A percentile compares a stretch with the other conserved stretches of the same genome.
Evolutionary conservation across 306 rosid species (phyloP).

Genomic region (Carpinus fangiana): DNA sequence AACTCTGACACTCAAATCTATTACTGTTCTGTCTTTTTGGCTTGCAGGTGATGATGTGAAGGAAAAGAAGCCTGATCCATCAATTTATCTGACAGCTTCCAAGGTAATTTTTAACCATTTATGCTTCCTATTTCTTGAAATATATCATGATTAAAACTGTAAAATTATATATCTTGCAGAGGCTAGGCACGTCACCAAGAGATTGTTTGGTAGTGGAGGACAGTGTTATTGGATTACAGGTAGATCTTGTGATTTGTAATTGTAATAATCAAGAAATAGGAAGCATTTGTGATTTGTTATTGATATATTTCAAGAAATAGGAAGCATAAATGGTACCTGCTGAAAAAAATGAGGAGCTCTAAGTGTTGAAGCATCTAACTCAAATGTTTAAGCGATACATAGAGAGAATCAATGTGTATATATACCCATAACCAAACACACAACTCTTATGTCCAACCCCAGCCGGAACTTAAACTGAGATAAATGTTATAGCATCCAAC

Average conservation of each 20-base stretch:
- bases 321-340: neutral
- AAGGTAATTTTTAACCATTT: constrained; percentile 41
- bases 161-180: constrained; percentile 53
- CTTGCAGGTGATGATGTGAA: constrained; percentile 93
- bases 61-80: constrained; percentile 93
- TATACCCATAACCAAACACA: neutral
- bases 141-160: neutral
- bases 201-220: constrained; percentile 89
- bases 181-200: constrained; percentile 55
- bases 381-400: neutral
- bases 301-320: too few species aligned
- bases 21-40: constrained; percentile 5
- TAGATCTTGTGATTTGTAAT: constrained; percentile 26
- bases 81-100: constrained; percentile 79
- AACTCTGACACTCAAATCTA: neutral
- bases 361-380: neutral
- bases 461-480: too few species aligned
- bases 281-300: too few species aligned
- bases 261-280: too few species aligned
- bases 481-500: too few species aligned
- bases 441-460: neutral
- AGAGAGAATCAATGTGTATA: neutral
- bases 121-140: neutral
- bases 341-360: neutral
- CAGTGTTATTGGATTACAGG: constrained; percentile 92